Percentiles rank a stretch among this genome's conserved stretches.
Evolutionary conservation across 345 rosid genomes (phyloP).

Genomic region (Salix suchowensis): DNA sequence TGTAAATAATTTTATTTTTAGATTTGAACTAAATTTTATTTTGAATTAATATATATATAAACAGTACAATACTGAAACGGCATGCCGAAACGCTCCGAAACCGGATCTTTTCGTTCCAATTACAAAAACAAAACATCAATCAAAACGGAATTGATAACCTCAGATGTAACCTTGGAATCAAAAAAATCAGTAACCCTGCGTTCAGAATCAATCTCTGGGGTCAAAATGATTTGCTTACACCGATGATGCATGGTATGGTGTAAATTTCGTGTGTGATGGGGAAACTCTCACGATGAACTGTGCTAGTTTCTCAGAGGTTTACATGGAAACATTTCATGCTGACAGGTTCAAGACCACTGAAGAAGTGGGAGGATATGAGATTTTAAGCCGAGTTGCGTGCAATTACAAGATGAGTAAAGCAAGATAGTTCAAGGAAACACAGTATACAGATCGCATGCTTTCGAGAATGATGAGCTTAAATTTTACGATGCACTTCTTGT

Average conservation of each 20-base stretch:
- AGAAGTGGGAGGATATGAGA: not conserved
- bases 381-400: not conserved
- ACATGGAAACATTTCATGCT: not conserved
- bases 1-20: too few relatives aligned
- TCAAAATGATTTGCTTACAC: too few relatives aligned
- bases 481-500: not conserved
- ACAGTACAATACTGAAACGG: too few relatives aligned
- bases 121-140: too few relatives aligned
- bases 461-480: not conserved
- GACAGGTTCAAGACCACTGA: not conserved
- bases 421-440: not conserved
- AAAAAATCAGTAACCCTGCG: too few relatives aligned
- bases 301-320: not conserved
- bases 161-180: too few relatives aligned
- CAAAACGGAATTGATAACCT: too few relatives aligned
- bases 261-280: not conserved
- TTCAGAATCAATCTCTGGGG: too few relatives aligned
- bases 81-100: too few relatives aligned
- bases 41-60: too few relatives aligned
- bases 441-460: not conserved
- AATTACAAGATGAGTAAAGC: not conserved
- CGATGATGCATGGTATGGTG: conserved; percentile 2
- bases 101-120: too few relatives aligned
- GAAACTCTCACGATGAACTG: not conserved
- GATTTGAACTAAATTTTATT: too few relatives aligned